Percentiles rank a stretch among this genome's conserved stretches.
phyloP scores from a whole-genome alignment of 176 grass and related monocot species.

The Carex kokanica region DNA sequence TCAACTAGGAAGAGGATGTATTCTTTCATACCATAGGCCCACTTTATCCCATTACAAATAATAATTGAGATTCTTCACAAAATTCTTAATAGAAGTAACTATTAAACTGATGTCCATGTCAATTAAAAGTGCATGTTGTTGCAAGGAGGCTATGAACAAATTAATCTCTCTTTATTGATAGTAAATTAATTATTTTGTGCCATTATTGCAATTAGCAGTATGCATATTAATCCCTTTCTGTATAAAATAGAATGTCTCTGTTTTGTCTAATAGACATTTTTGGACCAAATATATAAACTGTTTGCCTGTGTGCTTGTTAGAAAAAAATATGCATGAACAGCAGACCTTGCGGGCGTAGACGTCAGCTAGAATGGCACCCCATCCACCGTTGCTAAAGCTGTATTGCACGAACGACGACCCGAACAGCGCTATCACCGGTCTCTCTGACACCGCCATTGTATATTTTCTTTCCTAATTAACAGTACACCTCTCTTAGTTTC shows the following conservation, averaged over 20 bases:
- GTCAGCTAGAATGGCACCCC: slow-evolving; percentile 12
- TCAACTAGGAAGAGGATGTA: neutral
- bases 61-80: too few relatives aligned
- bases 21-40: neutral
- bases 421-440: neutral
- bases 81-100: neutral
- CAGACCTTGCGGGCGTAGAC: slow-evolving; percentile 14
- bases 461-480: neutral
- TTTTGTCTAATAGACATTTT: too few relatives aligned
- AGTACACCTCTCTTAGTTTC: neutral
- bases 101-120: neutral
- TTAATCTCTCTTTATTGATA: neutral
- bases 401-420: slow-evolving; percentile 11
- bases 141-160: neutral
- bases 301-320: neutral
- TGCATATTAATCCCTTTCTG: too few relatives aligned
- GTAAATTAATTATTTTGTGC: neutral
- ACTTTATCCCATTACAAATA: neutral
- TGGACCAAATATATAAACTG: neutral
- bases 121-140: neutral
- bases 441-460: neutral
- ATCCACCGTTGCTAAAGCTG: slow-evolving; percentile 11
- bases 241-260: too few relatives aligned
- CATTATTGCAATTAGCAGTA: neutral
- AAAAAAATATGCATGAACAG: too few relatives aligned